Evolutionary conservation across 257 asterid genomes (phyloP).

Genomic region (Cordia subcordata): DNA sequence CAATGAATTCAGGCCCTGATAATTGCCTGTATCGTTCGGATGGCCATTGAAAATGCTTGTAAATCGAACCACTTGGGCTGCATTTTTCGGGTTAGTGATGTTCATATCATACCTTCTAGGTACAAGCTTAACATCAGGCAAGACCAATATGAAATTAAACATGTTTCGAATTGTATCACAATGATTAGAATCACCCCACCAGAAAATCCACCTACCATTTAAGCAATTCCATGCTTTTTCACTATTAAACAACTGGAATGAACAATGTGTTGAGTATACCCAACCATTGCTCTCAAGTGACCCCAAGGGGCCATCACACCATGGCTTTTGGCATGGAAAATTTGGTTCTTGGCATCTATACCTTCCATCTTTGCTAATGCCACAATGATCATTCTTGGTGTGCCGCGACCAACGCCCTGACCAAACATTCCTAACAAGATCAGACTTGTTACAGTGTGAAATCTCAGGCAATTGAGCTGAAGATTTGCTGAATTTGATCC

Average conservation of each 20-base stretch:
- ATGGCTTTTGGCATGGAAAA: constrained; percentile 62
- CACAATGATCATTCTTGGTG: constrained; percentile 57
- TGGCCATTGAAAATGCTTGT: constrained; percentile 91
- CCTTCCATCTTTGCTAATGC: constrained; percentile 59
- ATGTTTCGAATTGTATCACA: constrained; percentile 81
- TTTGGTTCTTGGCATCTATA: constrained; percentile 66
- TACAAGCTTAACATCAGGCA: constrained; percentile 36
- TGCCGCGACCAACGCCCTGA: constrained; percentile 92
- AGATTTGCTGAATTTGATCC: constrained; percentile 44
- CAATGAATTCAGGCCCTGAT: constrained; percentile 66
- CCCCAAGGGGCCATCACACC: constrained; percentile 79
- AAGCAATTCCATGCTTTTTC: constrained; percentile 66
- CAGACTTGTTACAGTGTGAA: constrained; percentile 45
- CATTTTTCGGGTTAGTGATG: constrained; percentile 68
- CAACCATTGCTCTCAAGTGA: constrained; percentile 85
- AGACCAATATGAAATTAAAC: constrained; percentile 54
- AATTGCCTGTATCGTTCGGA: constrained; percentile 49
- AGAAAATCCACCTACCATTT: constrained; percentile 71
- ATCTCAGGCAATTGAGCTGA: constrained; percentile 34
- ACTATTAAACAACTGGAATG: constrained; percentile 51
- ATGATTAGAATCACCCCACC: constrained; percentile 99
- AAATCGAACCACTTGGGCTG: constrained; percentile 54
- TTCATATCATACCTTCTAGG: constrained; percentile 66
- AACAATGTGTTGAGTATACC: constrained; percentile 89
- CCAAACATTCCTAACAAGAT: constrained; percentile 61